Evolutionary conservation across 768 basidiomycete genomes (phyloP), one percentile per base, ranked within the genome.

Genomic region (Trametes coccinea): DNA sequence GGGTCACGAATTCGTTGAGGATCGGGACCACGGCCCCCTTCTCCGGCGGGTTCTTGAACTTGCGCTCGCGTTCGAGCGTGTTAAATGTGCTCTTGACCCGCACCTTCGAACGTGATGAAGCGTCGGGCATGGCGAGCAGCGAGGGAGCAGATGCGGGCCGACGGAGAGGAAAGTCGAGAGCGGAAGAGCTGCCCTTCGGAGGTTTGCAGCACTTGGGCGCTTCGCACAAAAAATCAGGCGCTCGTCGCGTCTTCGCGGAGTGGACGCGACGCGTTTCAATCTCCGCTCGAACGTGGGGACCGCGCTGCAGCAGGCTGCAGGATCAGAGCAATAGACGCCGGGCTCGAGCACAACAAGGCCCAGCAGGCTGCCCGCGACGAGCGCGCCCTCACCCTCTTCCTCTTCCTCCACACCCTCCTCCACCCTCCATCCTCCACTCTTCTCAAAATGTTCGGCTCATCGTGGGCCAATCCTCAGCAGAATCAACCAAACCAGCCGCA

Each of bases 1-100:
- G 96, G 27, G 85, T 78, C 56, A 98, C 93, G 69, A 98, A 92
- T 75, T 96, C 92, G 67, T 97, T 93, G 62, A 98, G 80, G 55
- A 91, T 90, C 17, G 86, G 85, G 65, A 92, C 85, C 11, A 87
- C 85, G 27, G 90, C 83, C 22, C 84, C 84, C 44, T 83, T 75
- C 66, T 81, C 80, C 30, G 89, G 81, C 0, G 96, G 97, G 59
- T 86, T 80, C 73, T 83, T 82, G 76, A 97, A 97, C 4, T 80
- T 73, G 6, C 84, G 77, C 77, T 97, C 94, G 57, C 95, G 83
- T 31, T 79, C 79, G 53, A 95, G 81, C 4, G 95, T 96, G 71
- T 88, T 83, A 73, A 96, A 98, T 0, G 89, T 90, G 59, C 72
- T 67, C 49, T 66, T 14, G 82, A 80, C 48, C 60, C 75, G 65